A percentile compares a stretch with the other conserved stretches of the same genome.
Evolutionary conservation across 2,329 filamentous ascomycete genomes (phyloP).

Genomic region (Verticillium klebahnii): DNA sequence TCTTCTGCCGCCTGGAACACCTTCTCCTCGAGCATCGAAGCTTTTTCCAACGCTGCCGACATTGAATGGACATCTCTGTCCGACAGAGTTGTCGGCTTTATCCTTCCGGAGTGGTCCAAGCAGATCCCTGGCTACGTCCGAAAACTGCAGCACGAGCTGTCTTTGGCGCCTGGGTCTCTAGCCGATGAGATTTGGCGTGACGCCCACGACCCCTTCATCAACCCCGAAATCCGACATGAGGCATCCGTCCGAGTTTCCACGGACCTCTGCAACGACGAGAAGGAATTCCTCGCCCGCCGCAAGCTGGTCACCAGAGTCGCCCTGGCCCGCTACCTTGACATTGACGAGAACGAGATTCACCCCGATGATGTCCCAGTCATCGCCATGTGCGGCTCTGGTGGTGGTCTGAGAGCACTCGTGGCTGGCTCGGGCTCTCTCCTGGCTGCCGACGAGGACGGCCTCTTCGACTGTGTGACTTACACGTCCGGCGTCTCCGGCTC

Average conservation of each 20-base stretch:
- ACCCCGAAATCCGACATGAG: slow-evolving; percentile 82
- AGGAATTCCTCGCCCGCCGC: slow-evolving; percentile 65
- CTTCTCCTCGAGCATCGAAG: slow-evolving; percentile 43
- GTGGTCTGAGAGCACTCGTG: slow-evolving; percentile 83
- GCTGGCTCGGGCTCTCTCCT: slow-evolving; percentile 85
- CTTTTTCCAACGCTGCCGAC: slow-evolving; percentile 50
- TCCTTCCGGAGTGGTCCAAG: slow-evolving; percentile 80
- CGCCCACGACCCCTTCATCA: slow-evolving; percentile 74
- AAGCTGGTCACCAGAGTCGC: slow-evolving; percentile 65
- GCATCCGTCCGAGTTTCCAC: slow-evolving; percentile 78
- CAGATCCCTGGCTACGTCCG: slow-evolving; percentile 69
- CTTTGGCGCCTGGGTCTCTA: slow-evolving; percentile 80
- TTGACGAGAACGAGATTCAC: slow-evolving; percentile 77
- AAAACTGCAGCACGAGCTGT: slow-evolving; percentile 84
- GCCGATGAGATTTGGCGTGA: slow-evolving; percentile 93
- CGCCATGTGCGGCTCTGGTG: slow-evolving; percentile 90
- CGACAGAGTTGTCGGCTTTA: slow-evolving; percentile 60
- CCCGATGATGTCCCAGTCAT: slow-evolving; percentile 91
- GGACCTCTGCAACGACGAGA: slow-evolving; percentile 79
- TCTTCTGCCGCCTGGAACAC: slow-evolving; percentile 37
- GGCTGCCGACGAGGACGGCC: slow-evolving; percentile 76
- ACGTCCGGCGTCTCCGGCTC: slow-evolving; percentile 93
- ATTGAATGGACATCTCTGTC: slow-evolving; percentile 51
- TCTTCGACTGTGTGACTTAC: slow-evolving; percentile 94
- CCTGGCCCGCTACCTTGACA: slow-evolving; percentile 74